Evolutionary conservation across 139 green algal genomes (phyloP).

Genomic region (Micractinium conductrix): DNA sequence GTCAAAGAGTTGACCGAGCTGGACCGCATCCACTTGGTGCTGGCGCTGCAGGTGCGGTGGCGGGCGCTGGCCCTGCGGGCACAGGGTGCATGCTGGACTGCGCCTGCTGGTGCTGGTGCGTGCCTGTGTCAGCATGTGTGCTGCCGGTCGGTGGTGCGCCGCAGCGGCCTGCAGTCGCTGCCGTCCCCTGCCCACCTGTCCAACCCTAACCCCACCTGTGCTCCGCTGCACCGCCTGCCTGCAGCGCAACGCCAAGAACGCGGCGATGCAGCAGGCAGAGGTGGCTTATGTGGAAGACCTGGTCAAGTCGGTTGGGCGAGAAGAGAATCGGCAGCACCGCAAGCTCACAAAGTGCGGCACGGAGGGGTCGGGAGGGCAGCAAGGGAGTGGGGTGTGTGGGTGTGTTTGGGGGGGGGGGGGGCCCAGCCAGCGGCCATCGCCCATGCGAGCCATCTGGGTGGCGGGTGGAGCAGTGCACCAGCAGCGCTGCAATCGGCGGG

Average conservation of each 20-base stretch:
- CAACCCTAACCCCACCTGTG: not conserved
- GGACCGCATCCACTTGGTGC: conserved; percentile 48
- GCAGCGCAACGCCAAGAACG: not conserved
- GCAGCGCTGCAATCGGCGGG: too few species aligned
- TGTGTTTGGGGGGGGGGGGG: too few species aligned
- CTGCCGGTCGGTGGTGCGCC: not conserved
- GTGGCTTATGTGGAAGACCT: conserved; percentile 38
- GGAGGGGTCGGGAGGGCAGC: too few species aligned
- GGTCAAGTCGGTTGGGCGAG: conserved; percentile 16
- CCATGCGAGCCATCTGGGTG: too few species aligned
- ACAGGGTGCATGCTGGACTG: not conserved
- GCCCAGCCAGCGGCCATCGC: too few species aligned
- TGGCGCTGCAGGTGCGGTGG: conserved; percentile 37
- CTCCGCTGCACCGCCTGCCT: not conserved
- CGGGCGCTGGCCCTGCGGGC: too few species aligned
- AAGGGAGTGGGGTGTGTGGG: not conserved
- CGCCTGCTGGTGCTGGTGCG: not conserved
- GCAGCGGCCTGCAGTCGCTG: not conserved
- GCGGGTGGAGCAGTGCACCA: too few species aligned
- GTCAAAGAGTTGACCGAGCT: conserved; percentile 31
- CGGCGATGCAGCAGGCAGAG: not conserved
- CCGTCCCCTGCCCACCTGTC: not conserved
- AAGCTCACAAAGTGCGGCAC: conserved; percentile 3
- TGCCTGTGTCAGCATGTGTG: not conserved
- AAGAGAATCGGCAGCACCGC: not conserved